Conservation (phyloP, 306 rosid genomes). For the Cucumis sativus region Cucumber_9930_V3 NC_026659.2:2965001-2965500, state of each 20-base stretch:
- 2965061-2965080: neutral
- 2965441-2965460: neutral
- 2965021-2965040: neutral
- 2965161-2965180: neutral
- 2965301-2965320: slow-evolving; percentile 4
- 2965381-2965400: neutral
- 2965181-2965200: neutral
- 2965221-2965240: neutral
- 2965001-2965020: neutral
- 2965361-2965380: neutral
- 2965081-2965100: neutral
- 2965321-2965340: slow-evolving; percentile 13
- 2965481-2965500: neutral
- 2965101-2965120: neutral
- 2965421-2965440: neutral
- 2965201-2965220: neutral
- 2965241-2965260: slow-evolving; percentile 10
- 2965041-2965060: neutral
- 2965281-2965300: neutral
- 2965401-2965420: neutral
- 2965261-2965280: slow-evolving; percentile 8
- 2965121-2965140: neutral
- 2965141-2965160: neutral
- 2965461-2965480: neutral
- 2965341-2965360: neutral